phyloP scores from a whole-genome alignment of 164 flowering plant species.

The Chloranthus sessilifolius region DNA sequence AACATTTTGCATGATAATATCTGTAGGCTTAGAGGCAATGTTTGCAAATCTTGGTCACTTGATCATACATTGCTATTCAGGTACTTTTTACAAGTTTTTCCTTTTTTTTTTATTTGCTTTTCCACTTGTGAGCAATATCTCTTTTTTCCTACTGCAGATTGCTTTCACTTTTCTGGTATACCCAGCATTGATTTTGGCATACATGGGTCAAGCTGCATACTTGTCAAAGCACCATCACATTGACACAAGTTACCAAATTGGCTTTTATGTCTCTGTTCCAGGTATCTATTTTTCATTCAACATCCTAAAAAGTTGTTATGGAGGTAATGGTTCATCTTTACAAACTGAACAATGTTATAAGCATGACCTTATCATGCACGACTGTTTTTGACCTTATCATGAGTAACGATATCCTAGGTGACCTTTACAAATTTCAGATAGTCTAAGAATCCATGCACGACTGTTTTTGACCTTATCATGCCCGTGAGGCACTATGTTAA shows the following conservation, averaged over 20 bases:
- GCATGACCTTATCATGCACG: too few relatives aligned
- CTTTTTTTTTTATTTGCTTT: not conserved
- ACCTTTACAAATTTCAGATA: too few relatives aligned
- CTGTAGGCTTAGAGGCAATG: conserved; percentile 68
- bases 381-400: too few relatives aligned
- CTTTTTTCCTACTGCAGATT: conserved; percentile 58
- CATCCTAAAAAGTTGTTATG: too few relatives aligned
- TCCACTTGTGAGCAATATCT: not conserved
- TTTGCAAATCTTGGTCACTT: conserved; percentile 71
- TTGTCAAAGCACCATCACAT: conserved; percentile 66
- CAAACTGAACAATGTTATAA: too few relatives aligned
- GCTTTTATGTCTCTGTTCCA: conserved; percentile 85
- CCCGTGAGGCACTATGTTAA: too few relatives aligned
- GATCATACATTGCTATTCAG: conserved; percentile 51
- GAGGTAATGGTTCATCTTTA: too few relatives aligned
- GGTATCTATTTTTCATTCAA: too few relatives aligned
- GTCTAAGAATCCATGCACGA: too few relatives aligned
- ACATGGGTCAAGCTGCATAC: conserved; percentile 97
- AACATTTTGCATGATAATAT: not conserved
- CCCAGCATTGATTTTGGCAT: conserved; percentile 85
- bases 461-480: too few relatives aligned
- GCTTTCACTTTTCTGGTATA: conserved; percentile 87
- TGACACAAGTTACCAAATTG: conserved; percentile 38
- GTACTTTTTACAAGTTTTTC: conserved; percentile 15
- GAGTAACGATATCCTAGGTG: too few relatives aligned